These are phyloP conservation scores for Obelidium mucronatum DNA, from an alignment of 192 early-diverging fungal genomes.

Conservation along the genomic window DNA sequence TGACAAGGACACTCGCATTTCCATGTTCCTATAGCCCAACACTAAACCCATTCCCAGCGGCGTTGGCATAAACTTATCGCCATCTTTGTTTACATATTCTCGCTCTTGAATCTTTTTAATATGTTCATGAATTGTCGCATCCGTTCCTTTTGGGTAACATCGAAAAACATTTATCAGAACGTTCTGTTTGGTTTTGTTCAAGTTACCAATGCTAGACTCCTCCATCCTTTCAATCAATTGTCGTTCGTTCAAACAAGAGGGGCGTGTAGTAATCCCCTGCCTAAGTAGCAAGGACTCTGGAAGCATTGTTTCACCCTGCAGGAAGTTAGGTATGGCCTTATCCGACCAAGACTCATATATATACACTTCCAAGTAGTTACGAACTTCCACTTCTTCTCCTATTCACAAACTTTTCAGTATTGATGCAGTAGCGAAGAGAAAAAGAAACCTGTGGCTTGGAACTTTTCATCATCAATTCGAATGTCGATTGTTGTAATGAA, in stretches of 20 bases:
- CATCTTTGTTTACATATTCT: constrained; percentile 81
- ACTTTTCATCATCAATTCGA: constrained; percentile 75
- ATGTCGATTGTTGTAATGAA: constrained; percentile 79
- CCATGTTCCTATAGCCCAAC: constrained; percentile 86
- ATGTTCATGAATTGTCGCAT: constrained; percentile 95
- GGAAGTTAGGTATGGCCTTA: constrained; percentile 74
- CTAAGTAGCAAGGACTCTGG: constrained; percentile 75
- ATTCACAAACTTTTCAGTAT: neutral
- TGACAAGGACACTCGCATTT: constrained; percentile 83
- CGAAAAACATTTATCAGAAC: too few relatives aligned
- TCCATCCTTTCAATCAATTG: constrained; percentile 94
- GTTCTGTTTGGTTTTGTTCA: too few relatives aligned
- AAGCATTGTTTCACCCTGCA: constrained; percentile 68
- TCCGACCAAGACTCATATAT: constrained; percentile 89
- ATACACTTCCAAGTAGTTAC: constrained; percentile 95
- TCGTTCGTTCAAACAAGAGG: constrained; percentile 79
- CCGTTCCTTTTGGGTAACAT: constrained; percentile 88
- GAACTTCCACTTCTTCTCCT: constrained; percentile 61
- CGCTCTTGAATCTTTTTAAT: constrained; percentile 93
- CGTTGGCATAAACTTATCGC: constrained; percentile 67
- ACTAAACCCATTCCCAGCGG: constrained; percentile 88
- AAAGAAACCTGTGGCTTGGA: constrained; percentile 65
- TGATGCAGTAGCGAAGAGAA: constrained; percentile 9
- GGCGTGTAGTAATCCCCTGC: constrained; percentile 71
- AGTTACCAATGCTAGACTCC: constrained; percentile 91